phyloP scores from a whole-genome alignment of 2,329 filamentous ascomycete species.

The Clarireedia paspali region DNA sequence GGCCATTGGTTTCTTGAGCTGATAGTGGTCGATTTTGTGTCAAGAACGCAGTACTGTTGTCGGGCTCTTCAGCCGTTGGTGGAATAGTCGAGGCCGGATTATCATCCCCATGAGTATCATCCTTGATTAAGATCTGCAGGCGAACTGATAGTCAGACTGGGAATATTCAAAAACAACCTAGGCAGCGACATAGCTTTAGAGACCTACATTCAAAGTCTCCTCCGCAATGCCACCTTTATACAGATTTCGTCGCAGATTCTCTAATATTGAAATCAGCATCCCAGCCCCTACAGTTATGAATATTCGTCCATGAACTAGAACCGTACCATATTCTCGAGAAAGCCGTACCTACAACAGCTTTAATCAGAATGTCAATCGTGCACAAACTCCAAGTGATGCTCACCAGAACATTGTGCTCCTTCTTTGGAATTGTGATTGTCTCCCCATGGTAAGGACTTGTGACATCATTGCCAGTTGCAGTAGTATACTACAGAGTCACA shows the following conservation, averaged over 20 bases:
- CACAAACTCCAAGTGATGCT: constrained; percentile 17
- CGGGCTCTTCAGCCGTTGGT: constrained; percentile 3
- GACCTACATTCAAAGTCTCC: constrained; percentile 34
- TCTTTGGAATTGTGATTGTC: constrained; percentile 47
- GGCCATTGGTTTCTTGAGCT: constrained; percentile 11
- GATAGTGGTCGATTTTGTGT: constrained; percentile 13
- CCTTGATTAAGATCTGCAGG: constrained; percentile 23
- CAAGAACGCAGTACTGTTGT: constrained; percentile 13
- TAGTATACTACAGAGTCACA: constrained; percentile 30
- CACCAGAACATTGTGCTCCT: constrained; percentile 55
- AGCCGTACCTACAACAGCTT: constrained; percentile 19
- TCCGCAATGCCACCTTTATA: constrained; percentile 41
- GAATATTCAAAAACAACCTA: background rate
- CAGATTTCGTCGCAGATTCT: constrained; percentile 40
- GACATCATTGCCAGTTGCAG: constrained; percentile 29
- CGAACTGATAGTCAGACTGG: constrained; percentile 10
- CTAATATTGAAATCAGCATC: constrained; percentile 16
- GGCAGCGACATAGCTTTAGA: background rate
- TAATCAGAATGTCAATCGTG: background rate
- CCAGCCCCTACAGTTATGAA: background rate
- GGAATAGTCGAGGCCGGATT: constrained; percentile 11
- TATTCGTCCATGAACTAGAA: background rate
- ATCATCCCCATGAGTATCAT: constrained; percentile 15
- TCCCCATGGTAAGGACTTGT: constrained; percentile 28
- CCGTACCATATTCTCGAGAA: constrained; percentile 48